Base-by-base conservation (phyloP, 768 basidiomycete species). In the Postia placenta region DNA sequence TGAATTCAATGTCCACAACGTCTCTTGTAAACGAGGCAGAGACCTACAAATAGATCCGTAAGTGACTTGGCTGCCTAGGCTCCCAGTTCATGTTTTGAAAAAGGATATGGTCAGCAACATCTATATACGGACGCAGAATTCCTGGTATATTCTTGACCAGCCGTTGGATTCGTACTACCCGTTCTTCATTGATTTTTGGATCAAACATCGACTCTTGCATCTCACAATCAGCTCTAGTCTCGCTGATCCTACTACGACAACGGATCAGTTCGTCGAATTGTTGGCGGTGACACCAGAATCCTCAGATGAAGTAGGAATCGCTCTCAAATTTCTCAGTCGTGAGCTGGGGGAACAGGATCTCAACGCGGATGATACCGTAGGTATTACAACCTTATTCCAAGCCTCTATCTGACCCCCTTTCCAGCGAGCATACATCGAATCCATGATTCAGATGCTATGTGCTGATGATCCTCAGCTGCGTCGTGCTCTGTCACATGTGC, bases 141-240 rank as follows among this genome's bases (percentile, higher is more conserved):
- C 85, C 0, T 88, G 85, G 85, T 88, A 88, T 53, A 82, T 87
- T 47, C 69, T 88, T 2, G 70, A 73, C 11, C 50, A 52, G 1
- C 82, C 85, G 0, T 72, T 78, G 0, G 39, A 44, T 1, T 27
- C 47, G 2, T 87, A 87, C 54, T 42, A 45, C 12, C 63, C 68
- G 0, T 75, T 72, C 45, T 86, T 71, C 56, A 51, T 50, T 0
- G 51, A 64, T 0, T 78, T 83, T 49, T 80, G 75, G 72, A 64
- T 70, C 7, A 67, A 65, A 40, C 79, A 83, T 53, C 71, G 68
- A 1, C 46, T 81, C 15, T 67, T 42, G 60, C 68, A 60, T 24
- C 15, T 42, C 1, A 59, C 68, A 11, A 51, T 74, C 4, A 69
- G 67, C 25, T 14, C 36, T 3, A 30, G 47, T 17, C 12, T 48